Percentiles rank a stretch among this genome's conserved stretches.
Conservation (phyloP, 768 basidiomycete genomes). For the Agaricus blazei region DNA sequence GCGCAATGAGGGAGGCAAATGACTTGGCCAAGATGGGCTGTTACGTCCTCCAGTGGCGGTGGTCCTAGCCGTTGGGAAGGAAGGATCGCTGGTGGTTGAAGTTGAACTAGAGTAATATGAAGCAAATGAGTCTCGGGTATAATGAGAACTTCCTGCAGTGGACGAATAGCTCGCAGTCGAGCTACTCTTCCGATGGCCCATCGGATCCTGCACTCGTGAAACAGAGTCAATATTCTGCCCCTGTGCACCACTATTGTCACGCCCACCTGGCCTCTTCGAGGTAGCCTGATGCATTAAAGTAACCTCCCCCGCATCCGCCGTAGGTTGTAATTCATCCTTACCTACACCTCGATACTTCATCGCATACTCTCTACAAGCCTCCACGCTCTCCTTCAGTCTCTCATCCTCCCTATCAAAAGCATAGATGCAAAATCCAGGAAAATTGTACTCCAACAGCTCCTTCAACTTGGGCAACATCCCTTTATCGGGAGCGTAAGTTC, state of each 20-base stretch:
- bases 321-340: conserved; percentile 60
- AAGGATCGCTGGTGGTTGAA: not conserved
- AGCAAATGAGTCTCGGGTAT: not conserved
- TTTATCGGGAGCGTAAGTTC: conserved; percentile 77
- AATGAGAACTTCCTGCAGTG: not conserved
- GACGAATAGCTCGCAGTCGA: not conserved
- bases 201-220: not conserved
- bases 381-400: conserved; percentile 49
- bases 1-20: not conserved
- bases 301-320: conserved; percentile 48
- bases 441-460: conserved; percentile 66
- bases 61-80: no score
- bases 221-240: not conserved
- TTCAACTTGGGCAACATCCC: conserved; percentile 55
- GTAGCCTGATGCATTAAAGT: conserved; percentile 35
- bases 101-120: not conserved
- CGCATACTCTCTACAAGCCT: conserved; percentile 67
- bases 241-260: not conserved
- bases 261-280: not conserved
- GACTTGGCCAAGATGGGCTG: not conserved
- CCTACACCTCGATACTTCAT: conserved; percentile 52
- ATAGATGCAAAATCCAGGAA: conserved; percentile 54
- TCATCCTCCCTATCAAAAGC: conserved; percentile 55
- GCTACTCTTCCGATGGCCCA: not conserved
- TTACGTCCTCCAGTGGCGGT: no score